Evolutionary conservation across 495 filamentous ascomycete species (phyloP), one percentile per base, ranked within the genome.

Genomic region (Bombardia bombarda): DNA sequence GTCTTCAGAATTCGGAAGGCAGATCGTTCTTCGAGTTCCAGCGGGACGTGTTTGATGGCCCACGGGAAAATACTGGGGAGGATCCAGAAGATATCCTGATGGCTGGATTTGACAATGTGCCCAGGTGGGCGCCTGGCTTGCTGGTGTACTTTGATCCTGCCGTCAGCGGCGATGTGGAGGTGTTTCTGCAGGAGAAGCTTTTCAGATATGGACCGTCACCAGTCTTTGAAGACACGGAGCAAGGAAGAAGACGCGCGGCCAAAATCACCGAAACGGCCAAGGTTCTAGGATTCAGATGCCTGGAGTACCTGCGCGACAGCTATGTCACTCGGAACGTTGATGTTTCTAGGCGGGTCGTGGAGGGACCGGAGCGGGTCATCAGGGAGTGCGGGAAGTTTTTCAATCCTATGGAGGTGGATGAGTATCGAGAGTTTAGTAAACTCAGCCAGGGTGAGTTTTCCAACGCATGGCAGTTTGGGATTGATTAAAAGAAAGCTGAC

Each of bases 71-170:
- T 31, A 46, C 49, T 1, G 50, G 42, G 13, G 55, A 67, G 30
- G 32, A 37, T 10, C 40, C 19, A 13, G 48, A 60, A 13, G 48
- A 49, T 1, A 57, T 68, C 20, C 43, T 51, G 14, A 4, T 61
- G 14, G 40, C 51, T 12, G 45, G 59, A 9, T 62, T 81, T n/a
- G 66, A 76, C 7, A 68, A 63, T 14, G 58, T 87, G 9, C 69
- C 74, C 0, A 60, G 72, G 25, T 89, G 83, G 82, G 80, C 69
- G 1, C 86, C 86, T 7, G 72, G 78, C 2, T 55, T 92, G 20
- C 68, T 88, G 16, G 74, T 75, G 33, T 83, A 82, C 49, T 71
- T 63, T 14, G 81, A 86, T 31, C 58, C 61, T 10, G 43, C 55
- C 3, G 69, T 86, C 19, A 75, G 77, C 18, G 57, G 62, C 13